Percentiles rank a stretch among this genome's conserved stretches.
Conservation (phyloP, 345 rosid species). For the Abelmoschus esculentus region DNA sequence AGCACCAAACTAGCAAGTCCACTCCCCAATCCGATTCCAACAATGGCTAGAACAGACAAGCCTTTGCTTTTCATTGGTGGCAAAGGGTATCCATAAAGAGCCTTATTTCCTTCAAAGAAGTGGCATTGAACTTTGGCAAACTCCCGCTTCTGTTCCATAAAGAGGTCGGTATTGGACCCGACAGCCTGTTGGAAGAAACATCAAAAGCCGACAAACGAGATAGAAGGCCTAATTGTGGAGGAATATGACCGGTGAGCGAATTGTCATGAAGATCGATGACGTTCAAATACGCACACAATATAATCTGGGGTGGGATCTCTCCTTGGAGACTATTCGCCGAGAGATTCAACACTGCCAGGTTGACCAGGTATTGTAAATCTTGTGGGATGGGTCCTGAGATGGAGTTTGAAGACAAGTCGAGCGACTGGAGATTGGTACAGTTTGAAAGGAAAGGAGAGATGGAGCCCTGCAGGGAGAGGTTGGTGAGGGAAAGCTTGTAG, state of each 20-base stretch:
- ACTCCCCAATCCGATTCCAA: slow-evolving; percentile 92
- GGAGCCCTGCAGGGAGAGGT: slow-evolving; percentile 66
- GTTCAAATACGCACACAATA: slow-evolving; percentile 78
- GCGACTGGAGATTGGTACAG: slow-evolving; percentile 82
- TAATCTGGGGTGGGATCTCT: slow-evolving; percentile 66
- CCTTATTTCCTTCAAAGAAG: slow-evolving; percentile 74
- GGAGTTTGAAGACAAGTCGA: slow-evolving; percentile 84
- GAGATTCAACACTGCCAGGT: slow-evolving; percentile 88
- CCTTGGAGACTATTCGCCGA: slow-evolving; percentile 71
- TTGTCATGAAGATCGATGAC: slow-evolving; percentile 84
- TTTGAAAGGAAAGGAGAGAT: slow-evolving; percentile 73
- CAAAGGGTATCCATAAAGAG: slow-evolving; percentile 79
- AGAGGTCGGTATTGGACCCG: slow-evolving; percentile 63
- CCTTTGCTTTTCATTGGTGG: slow-evolving; percentile 55
- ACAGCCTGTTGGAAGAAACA: slow-evolving; percentile 60
- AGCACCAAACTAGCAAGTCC: slow-evolving; percentile 80
- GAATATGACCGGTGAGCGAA: slow-evolving; percentile 61
- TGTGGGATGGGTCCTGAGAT: slow-evolving; percentile 68
- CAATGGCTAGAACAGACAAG: slow-evolving; percentile 73
- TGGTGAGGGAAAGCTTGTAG: slow-evolving; percentile 75
- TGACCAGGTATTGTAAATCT: slow-evolving; percentile 62
- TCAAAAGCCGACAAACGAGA: slow-evolving; percentile 72
- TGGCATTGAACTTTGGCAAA: slow-evolving; percentile 59
- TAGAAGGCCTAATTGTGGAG: slow-evolving; percentile 55
- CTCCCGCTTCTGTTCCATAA: slow-evolving; percentile 60